Evolutionary conservation across 805 yeast genomes (phyloP), one percentile per base, ranked within the genome.

Genomic region (Pichia phayaonensis): DNA sequence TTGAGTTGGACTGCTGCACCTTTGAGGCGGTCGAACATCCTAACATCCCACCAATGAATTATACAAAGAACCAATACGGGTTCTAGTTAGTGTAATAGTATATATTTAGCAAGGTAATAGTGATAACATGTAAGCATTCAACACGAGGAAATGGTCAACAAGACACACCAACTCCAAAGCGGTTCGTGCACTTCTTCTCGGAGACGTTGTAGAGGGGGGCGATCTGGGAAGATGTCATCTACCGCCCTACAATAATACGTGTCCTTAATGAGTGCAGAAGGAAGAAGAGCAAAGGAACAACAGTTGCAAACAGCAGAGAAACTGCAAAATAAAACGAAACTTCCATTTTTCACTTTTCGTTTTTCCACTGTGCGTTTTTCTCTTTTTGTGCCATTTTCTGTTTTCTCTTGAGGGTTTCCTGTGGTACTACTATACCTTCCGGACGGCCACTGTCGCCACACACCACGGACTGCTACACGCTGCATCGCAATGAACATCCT

Each of bases 1-100:
- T 34, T 8, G 21, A 40, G 3, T 69, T 87, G 59, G 68, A 76
- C 23, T 80, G 75, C 50, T 74, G 74, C 54, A 80, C 83, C 15
- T 90, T 88, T 65, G 76, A 70, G 27, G 97, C 95, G 2, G 95
- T 86, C 18, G 82, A 84, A 24, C 99, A 92, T 68, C 99, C 99
- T 1, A 81, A 84, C 57, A 70, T 94, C 49, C 87, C 84, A 59
- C 97, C 99, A 42, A 92, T 92, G 99, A 96, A 96, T 1, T 90
- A 90, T 64, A 79, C 87, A 15, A 64, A 65, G 26, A 68, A 62
- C 51, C 74, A 71, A 45, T 72, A 76, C 54, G 79, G 79, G 2
- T 63, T 50, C 31, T 51, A 48, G 48, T 20, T 12, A 21, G 23
- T 16, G n/a, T 18, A 26, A 15, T 24, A 41, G 31, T 38, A 38